A percentile compares a stretch with the other conserved stretches of the same genome.
Evolutionary conservation across 495 filamentous ascomycete species (phyloP).

Genomic region (Chlorociboria aeruginascens): DNA sequence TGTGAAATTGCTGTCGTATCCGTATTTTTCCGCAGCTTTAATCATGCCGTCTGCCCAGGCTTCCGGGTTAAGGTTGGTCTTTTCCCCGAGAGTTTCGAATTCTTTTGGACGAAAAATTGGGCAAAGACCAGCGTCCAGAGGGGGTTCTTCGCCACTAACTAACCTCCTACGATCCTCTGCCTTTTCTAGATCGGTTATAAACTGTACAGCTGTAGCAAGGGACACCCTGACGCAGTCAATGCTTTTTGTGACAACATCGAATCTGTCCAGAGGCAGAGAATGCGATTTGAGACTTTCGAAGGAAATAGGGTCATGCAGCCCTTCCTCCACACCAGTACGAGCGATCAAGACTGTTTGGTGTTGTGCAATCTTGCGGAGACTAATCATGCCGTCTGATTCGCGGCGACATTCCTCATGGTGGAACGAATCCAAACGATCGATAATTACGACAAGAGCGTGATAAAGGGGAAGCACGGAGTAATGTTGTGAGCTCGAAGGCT

Average conservation of each 20-base stretch:
- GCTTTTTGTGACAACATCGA: constrained; percentile 1
- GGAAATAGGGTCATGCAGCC: neutral
- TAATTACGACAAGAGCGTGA: constrained; percentile 1
- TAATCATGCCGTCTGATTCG: neutral
- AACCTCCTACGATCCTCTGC: neutral
- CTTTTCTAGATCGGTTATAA: neutral
- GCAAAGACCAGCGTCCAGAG: neutral
- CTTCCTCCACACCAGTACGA: neutral
- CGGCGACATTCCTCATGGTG: neutral
- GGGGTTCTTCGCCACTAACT: neutral
- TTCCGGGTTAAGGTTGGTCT: neutral
- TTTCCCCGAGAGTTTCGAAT: constrained; percentile 2
- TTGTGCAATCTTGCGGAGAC: neutral
- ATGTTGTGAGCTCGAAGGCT: constrained; percentile 4
- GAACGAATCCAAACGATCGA: constrained; percentile 3
- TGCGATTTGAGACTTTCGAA: constrained; percentile 1
- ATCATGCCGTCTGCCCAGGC: constrained; percentile 1
- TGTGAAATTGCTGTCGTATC: constrained; percentile 1
- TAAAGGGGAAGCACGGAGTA: constrained; percentile 1
- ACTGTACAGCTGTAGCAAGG: constrained; percentile 25
- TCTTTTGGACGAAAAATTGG: constrained; percentile 1
- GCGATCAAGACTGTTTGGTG: constrained; percentile 2
- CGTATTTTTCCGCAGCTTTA: constrained; percentile 2
- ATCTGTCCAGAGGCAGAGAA: neutral
- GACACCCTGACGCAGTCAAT: constrained; percentile 1